Base-by-base conservation (phyloP, 2,329 filamentous ascomycete genomes). In the Sarocladiaceae sp. region DNA sequence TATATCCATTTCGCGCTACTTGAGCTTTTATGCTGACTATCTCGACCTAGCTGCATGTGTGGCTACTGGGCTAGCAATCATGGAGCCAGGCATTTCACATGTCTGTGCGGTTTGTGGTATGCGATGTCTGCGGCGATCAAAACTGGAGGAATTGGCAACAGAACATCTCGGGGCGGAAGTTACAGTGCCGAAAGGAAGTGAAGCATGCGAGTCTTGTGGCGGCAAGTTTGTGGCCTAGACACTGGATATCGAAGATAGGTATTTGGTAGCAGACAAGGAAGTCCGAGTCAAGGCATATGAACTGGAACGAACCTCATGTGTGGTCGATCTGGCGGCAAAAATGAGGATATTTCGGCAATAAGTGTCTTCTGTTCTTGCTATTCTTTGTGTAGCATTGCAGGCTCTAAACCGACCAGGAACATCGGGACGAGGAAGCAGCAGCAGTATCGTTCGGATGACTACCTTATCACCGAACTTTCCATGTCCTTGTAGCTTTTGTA, bases 31-130 rank as follows among this genome's bases (percentile, higher is more conserved):
- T 18, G 28, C n/a, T 26, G 23, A 48, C 25, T 25, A 4, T 29
- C 29, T 29, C 28, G 13, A 15, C 8, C 10, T 23, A 79, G 77
- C 75, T n/a, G 75, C 70, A 1, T 83, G 80, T 54, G 75, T 75
- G 0, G 72, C 75, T 1, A 80, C 76, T 0, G 76, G 78, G 1
- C 63, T 83, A 7, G 75, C 79, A 12, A 79, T 84, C 55, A 67
- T 79, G 53, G 72, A 70, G 2, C 80, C 80, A 0, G 77, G 76
- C 2, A 70, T 77, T 44, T 82, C 79, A 0, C 69, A 74, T 29
- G 72, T 74, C 3, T 84, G 80, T 51, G 76, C 75, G 18, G 75
- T 83, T 2, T 84, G 80, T 57, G 74, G 73, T 15, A 63, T 72
- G 23, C 72, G 79, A 22, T 80, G 76, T 7, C 67, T 83, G 18